Conservation (phyloP, 768 basidiomycete genomes). For the Auricularia cornea region DNA sequence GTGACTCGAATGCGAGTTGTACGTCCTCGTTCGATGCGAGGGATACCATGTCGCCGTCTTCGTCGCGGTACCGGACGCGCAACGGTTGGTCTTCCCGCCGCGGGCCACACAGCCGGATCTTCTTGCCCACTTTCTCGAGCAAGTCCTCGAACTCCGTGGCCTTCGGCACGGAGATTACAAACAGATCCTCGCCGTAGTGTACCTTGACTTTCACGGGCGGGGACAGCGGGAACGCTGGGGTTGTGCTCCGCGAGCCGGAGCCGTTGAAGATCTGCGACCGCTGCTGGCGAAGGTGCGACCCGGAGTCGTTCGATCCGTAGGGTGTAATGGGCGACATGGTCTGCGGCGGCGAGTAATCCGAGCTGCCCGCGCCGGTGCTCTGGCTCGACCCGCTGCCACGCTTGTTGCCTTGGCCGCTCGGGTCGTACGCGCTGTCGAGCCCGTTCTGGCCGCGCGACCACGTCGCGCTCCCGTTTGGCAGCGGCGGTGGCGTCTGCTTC, state of each 20-base stretch:
- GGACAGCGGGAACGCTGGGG: conserved; percentile 8
- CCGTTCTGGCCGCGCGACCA: conserved; percentile 35
- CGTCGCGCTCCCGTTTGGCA: conserved; percentile 22
- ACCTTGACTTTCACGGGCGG: conserved; percentile 83
- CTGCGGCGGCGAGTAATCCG: conserved; percentile 73
- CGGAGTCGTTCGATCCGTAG: conserved; percentile 81
- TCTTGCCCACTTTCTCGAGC: conserved; percentile 83
- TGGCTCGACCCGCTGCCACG: conserved; percentile 81
- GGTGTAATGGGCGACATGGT: conserved; percentile 83
- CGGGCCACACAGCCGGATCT: conserved; percentile 87
- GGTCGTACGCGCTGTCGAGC: conserved; percentile 21
- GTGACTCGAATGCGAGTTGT: conserved; percentile 78
- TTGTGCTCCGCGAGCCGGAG: conserved; percentile 9
- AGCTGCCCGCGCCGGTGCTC: conserved; percentile 64
- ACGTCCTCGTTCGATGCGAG: conserved; percentile 89
- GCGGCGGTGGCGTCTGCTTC: conserved; percentile 47
- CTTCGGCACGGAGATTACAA: conserved; percentile 83
- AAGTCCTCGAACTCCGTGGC: conserved; percentile 73
- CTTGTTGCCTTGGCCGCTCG: conserved; percentile 36
- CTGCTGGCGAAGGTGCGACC: conserved; percentile 36
- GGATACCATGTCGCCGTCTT: conserved; percentile 85
- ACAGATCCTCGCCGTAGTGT: conserved; percentile 90
- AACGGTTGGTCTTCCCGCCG: conserved; percentile 71
- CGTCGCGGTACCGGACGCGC: conserved; percentile 83
- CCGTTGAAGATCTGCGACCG: conserved; percentile 47